Evolutionary conservation across 441 rosid genomes (phyloP), one percentile per base, ranked within the genome.

Genomic region (Croton setiger): DNA sequence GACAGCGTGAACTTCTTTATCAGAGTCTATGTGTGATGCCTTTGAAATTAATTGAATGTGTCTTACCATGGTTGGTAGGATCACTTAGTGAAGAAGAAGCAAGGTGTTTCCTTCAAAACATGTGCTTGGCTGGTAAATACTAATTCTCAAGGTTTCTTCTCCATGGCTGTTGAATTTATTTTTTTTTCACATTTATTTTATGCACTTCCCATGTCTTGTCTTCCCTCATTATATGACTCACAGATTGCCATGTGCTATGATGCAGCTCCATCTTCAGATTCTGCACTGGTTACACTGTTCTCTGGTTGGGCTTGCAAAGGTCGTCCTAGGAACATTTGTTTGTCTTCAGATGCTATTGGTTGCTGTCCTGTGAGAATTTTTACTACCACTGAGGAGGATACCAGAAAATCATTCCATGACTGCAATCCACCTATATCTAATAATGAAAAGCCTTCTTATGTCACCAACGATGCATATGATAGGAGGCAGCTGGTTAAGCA

Each of bases 271-370:
- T 71, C 79, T 12, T 76, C 92, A 18, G 89, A 89, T 72, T 73
- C 74, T 47, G 91, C 96, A 33, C 75, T 89, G 66, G 85, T 89
- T 45, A 89, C 93, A 21, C 87, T 89, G 56, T 87, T 89, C 75
- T 75, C 89, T 76, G 93, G 93, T 63, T 89, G 92, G 96, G 91
- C 87, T 59, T 87, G 96, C 72, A 83, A 89, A 80, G 89, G 96
- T 71, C 82, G 76, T 67, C 70, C 78, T 39, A 72, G 75, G 67
- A 72, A 65, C 55, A 71, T 74, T 17, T 87, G 89, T 67, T 80
- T 82, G 70, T 83, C 85, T 68, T 74, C 85, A 13, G 72, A 73
- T 78, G 82, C 82, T 53, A 70, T 70, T 71, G 86, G 83, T 56
- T 75, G 83, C 67, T 87, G 90, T 76, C 86, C 88, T 75, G 81